Evolutionary conservation across 2,329 filamentous ascomycete species (phyloP).

Genomic region (Hymenoscyphus albidus): DNA sequence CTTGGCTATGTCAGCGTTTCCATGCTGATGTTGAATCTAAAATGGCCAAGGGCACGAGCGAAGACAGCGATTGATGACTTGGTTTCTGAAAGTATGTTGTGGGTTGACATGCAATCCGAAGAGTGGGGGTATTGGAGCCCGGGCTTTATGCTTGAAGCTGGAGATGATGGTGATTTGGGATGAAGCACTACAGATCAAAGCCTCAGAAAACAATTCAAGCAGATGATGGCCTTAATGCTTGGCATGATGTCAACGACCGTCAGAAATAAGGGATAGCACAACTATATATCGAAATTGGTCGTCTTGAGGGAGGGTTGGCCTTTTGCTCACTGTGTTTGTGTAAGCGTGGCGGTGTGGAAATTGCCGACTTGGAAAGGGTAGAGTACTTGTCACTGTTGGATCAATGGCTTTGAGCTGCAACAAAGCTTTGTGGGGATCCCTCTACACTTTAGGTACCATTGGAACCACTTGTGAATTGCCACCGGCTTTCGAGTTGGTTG

Average conservation of each 20-base stretch:
- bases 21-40: constrained; percentile 82
- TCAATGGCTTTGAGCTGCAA: neutral
- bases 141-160: constrained; percentile 55
- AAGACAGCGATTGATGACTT: constrained; percentile 88
- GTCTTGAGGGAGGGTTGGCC: neutral
- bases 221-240: neutral
- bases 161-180: constrained; percentile 13
- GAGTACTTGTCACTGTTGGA: neutral
- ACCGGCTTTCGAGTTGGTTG: neutral
- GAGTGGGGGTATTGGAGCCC: constrained; percentile 96
- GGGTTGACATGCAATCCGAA: constrained; percentile 79
- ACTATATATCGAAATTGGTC: neutral
- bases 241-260: neutral
- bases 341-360: neutral
- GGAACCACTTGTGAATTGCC: neutral
- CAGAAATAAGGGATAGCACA: neutral
- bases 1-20: constrained; percentile 85
- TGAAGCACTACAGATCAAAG: neutral
- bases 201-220: neutral
- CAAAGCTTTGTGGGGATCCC: neutral
- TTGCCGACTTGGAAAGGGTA: neutral
- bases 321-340: neutral
- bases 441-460: neutral
- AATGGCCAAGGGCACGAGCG: constrained; percentile 81
- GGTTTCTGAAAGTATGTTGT: constrained; percentile 82